Base-by-base conservation (phyloP, 2,329 filamentous ascomycete genomes). In the Rugonectria rugulosa region DNA sequence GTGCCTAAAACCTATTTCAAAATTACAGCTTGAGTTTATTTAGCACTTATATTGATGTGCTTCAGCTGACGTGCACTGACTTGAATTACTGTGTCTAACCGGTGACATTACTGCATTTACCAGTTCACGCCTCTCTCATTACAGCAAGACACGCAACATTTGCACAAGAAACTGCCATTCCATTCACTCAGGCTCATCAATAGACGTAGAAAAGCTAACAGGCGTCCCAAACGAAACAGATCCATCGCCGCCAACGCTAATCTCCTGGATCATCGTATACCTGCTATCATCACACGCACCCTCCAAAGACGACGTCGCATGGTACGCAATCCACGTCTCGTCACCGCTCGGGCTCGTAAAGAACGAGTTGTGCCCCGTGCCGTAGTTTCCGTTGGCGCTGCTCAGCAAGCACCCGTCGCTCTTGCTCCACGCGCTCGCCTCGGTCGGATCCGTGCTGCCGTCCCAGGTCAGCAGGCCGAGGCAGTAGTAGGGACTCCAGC, bases 301-400 rank as follows among this genome's bases (percentile, higher is more conserved):
- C 0, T 67, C 69, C 6, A 73, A 70, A 53, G 75, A 79, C 3
- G 72, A 68, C 2, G 81, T 82, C 0, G 81, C 82, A 58, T 85
- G 81, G 66, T 81, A 85, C 2, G 80, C 77, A 50, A 80, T 82
- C 81, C 80, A 85, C 14, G 75, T 78, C 70, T 84, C 76, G 0
- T 69, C 76, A 9, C 74, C 79, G 57, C 84, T 81, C 0, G 81
- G 81, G 60, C 79, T 82, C 31, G 68, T 72, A 70, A 85, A 84
- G 73, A 85, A 85, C 3, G 79, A 80, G 59, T 83, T 83, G 58
- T 84, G 80, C 2, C 80, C 81, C 0, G 81, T 79, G 8, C 81
- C 81, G 52, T 80, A 84, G 65, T 84, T 81, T 2, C 81, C 80
- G 53, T 84, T 82, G 5, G 78, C 80, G 46, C 74, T 78, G 15